A percentile compares a stretch with the other conserved stretches of the same genome.
These are phyloP conservation scores for Phoma sp. DNA, from an alignment of 2,329 filamentous ascomycete species.

Conservation along the genomic window DNA sequence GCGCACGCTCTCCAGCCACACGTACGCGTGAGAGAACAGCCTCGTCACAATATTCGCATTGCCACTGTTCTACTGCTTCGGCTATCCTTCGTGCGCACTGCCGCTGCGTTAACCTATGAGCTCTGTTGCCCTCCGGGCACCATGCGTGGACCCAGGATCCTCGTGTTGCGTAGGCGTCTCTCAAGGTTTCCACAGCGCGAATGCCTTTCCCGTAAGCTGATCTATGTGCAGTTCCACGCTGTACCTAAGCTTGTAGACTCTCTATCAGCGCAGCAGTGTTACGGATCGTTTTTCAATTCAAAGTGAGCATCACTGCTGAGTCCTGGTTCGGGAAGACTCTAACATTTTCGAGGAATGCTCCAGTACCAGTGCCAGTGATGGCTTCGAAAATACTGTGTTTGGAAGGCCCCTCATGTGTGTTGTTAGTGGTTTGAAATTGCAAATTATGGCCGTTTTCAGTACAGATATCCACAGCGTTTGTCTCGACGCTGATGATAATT, in stretches of 20 bases:
- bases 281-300: conserved; percentile 51
- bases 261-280: conserved; percentile 48
- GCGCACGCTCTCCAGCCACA: neutral
- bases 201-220: conserved; percentile 46
- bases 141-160: conserved; percentile 57
- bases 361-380: conserved; percentile 32
- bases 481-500: conserved; percentile 49
- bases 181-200: conserved; percentile 48
- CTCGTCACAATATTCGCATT: conserved; percentile 49
- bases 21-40: conserved; percentile 11
- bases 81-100: conserved; percentile 53
- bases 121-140: conserved; percentile 54
- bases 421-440: conserved; percentile 53
- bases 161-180: conserved; percentile 48
- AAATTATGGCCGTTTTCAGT: conserved; percentile 53
- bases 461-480: conserved; percentile 46
- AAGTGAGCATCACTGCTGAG: conserved; percentile 30
- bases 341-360: conserved; percentile 47
- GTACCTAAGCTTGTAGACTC: conserved; percentile 48
- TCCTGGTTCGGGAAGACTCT: conserved; percentile 41
- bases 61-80: conserved; percentile 48
- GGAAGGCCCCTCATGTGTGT: conserved; percentile 48
- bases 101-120: conserved; percentile 52
- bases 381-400: conserved; percentile 49
- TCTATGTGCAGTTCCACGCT: conserved; percentile 47